Base-by-base conservation (phyloP, 116 monocot genomes). In the Zostera marina region DNA sequence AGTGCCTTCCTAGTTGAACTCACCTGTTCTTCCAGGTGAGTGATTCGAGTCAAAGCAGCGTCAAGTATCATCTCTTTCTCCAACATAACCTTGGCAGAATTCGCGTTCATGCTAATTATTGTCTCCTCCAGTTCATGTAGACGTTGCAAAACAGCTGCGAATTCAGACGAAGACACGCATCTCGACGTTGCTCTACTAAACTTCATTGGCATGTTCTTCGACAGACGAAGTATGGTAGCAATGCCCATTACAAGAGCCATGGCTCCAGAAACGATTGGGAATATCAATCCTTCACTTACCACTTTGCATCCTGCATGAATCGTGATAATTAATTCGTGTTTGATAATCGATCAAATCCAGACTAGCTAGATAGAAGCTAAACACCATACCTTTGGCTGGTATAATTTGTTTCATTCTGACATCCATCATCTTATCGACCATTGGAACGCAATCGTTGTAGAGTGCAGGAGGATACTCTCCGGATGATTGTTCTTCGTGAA, bases 391-490 rank as follows among this genome's bases (percentile, higher is more conserved):
- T 82, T 46, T 75, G 74, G 58, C 77, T 62, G 24, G 55, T 41
- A 11, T 54, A 5, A 44, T 76, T 76, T 57, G 79, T 66, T 44
- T 63, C 68, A 70, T 84, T 53, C 38, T 64, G 21, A 79, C 54
- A 54, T 87, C 87, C 32, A 84, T 66, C 14, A 60, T 66, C 67
- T 93, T 88, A 47, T 93, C 88, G 41, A 98, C 78, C 71, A 98
- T 76, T 7, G 96, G 90, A 42, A 82, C 61, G 54, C 66, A 63
- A 63, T 70, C 67, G 39, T 16, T 12, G 22, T 0, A 12, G n/a
- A 20, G 56, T 11, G 19, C 16, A 11, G 26, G 17, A 19, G 44
- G 5, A n/a, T 1, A n/a, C n/a, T n/a, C 40, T 57, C 40, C 41
- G 41, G 38, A 42, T 22, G 20, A 13, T 59, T n/a, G n/a, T n/a